phyloP scores from a whole-genome alignment of 2,329 filamentous ascomycete genomes.

The Apiospora pterosperma region DNA sequence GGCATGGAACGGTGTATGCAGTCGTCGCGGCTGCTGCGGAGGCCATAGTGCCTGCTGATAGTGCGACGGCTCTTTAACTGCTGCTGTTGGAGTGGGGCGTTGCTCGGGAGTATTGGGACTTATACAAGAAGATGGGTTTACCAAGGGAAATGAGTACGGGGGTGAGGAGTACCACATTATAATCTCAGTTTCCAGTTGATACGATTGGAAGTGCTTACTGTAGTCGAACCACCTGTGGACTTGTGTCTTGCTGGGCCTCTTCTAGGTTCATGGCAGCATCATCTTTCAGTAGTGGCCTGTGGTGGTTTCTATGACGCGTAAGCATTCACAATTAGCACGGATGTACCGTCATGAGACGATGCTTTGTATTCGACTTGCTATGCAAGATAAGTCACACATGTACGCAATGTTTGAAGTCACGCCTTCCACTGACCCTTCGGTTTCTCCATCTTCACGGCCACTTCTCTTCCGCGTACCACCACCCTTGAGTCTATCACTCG shows the following conservation, averaged over 20 bases:
- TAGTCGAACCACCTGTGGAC: background rate
- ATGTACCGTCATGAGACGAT: background rate
- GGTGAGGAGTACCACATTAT: background rate
- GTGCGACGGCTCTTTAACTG: background rate
- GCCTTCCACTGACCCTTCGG: background rate
- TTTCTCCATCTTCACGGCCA: background rate
- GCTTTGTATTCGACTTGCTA: background rate
- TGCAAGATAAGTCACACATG: background rate
- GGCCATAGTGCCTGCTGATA: background rate
- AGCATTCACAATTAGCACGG: background rate
- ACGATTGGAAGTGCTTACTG: background rate
- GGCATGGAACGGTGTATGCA: background rate
- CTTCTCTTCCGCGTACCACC: background rate
- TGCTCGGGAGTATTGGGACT: background rate
- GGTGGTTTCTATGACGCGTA: background rate
- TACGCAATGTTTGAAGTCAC: background rate
- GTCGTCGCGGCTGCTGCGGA: background rate
- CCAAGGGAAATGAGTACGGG: background rate
- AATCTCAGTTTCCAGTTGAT: background rate
- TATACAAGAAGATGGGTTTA: background rate
- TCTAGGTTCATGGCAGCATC: background rate
- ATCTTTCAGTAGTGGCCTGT: background rate
- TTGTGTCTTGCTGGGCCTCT: background rate
- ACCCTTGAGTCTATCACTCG: background rate
- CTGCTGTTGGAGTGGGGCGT: background rate